Percentiles rank a stretch among this genome's conserved stretches.
Conservation (phyloP, 345 rosid genomes). For the Salix arbutifolia region DNA sequence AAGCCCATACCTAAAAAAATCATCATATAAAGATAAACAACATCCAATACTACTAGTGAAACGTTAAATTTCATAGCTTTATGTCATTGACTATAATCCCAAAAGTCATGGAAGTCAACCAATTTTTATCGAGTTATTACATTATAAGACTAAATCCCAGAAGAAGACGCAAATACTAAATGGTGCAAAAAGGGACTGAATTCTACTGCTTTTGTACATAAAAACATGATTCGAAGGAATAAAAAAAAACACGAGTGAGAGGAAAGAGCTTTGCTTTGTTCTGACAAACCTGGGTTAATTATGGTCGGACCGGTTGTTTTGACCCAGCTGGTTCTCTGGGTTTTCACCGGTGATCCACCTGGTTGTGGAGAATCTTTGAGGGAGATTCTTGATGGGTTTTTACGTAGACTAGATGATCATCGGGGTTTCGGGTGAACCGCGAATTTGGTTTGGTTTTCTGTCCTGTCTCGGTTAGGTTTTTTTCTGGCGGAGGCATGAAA, state of each 20-base stretch:
- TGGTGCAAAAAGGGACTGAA: background rate
- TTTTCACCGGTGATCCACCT: slow-evolving; percentile 5
- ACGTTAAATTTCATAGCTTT: background rate
- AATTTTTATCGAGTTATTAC: background rate
- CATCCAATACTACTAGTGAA: background rate
- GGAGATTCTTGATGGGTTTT: background rate
- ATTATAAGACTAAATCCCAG: background rate
- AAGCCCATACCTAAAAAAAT: background rate
- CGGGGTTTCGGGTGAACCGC: slow-evolving; percentile 9
- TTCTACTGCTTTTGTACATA: background rate
- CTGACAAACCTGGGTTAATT: background rate
- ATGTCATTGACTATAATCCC: background rate
- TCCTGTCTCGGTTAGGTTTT: slow-evolving; percentile 2
- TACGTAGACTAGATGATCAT: background rate
- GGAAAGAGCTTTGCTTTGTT: background rate
- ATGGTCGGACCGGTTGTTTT: slow-evolving; percentile 11
- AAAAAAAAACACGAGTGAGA: background rate
- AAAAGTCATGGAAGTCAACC: background rate
- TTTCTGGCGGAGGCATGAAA: background rate
- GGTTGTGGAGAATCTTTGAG: background rate
- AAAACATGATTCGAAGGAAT: background rate
- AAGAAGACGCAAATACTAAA: background rate
- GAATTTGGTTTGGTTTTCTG: slow-evolving; percentile 5
- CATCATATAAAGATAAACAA: background rate
- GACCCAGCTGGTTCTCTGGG: slow-evolving; percentile 3